Evolutionary conservation across 208 protist genomes (phyloP).

Genomic region (Leishmania guyanensis): DNA sequence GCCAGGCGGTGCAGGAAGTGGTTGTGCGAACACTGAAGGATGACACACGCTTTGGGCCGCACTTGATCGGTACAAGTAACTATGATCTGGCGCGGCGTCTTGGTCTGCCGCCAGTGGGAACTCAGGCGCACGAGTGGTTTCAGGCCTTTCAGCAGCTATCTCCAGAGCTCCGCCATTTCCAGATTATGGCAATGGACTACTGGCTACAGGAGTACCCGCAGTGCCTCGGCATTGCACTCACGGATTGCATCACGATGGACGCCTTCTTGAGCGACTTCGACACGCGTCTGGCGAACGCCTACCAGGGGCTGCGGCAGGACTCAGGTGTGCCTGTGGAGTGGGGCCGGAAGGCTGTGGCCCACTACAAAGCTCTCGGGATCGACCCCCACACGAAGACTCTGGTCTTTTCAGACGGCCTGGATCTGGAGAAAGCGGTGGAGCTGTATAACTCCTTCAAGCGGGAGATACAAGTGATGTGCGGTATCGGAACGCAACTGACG

Average conservation of each 20-base stretch:
- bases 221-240: slow-evolving; percentile 82
- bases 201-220: slow-evolving; percentile 87
- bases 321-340: slow-evolving; percentile 76
- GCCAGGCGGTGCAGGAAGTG: slow-evolving; percentile 74
- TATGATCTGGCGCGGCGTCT: slow-evolving; percentile 78
- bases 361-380: slow-evolving; percentile 80
- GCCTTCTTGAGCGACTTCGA: slow-evolving; percentile 82
- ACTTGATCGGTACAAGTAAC: slow-evolving; percentile 87
- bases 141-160: slow-evolving; percentile 90
- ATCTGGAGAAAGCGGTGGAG: slow-evolving; percentile 59
- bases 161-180: slow-evolving; percentile 62
- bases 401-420: slow-evolving; percentile 89
- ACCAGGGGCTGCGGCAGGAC: slow-evolving; percentile 82
- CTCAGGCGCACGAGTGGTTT: slow-evolving; percentile 92
- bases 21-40: slow-evolving; percentile 58
- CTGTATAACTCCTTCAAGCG: slow-evolving; percentile 68
- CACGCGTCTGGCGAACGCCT: slow-evolving; percentile 56
- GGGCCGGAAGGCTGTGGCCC: slow-evolving; percentile 75
- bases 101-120: slow-evolving; percentile 66
- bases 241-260: slow-evolving; percentile 92
- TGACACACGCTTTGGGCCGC: slow-evolving; percentile 52
- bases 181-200: slow-evolving; percentile 68
- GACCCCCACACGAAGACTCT: slow-evolving; percentile 75
- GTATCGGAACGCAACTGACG: slow-evolving; percentile 86
- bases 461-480: slow-evolving; percentile 74